These are phyloP conservation scores for Sonneratia caseolaris DNA, from an alignment of 345 rosid genomes.

Conservation along the genomic window DNA sequence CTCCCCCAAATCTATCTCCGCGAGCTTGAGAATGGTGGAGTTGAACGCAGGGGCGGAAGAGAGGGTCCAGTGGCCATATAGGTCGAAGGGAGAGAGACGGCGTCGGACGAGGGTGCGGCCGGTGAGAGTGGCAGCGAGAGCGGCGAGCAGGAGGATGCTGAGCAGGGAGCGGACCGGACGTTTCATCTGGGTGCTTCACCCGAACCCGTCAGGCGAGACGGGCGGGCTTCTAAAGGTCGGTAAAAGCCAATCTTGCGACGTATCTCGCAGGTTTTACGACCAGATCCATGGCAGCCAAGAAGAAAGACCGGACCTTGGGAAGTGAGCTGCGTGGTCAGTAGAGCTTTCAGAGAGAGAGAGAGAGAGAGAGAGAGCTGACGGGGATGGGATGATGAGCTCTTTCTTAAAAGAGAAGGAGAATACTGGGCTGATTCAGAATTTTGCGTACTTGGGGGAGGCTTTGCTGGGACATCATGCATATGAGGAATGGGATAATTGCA, in stretches of 20 bases:
- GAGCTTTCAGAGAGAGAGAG: background rate
- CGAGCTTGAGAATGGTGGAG: conserved; percentile 56
- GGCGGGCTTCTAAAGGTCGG: background rate
- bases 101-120: conserved; percentile 39
- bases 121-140: conserved; percentile 42
- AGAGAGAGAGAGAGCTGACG: no score
- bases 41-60: conserved; percentile 31
- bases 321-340: background rate
- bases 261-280: background rate
- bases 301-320: background rate
- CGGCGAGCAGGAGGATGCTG: conserved; percentile 43
- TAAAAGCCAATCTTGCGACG: background rate
- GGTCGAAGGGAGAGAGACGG: conserved; percentile 24
- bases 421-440: no score
- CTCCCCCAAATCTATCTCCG: conserved; percentile 57
- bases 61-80: conserved; percentile 11
- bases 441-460: no score
- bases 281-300: background rate
- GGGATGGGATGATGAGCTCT: no score
- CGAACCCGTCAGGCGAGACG: background rate
- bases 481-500: no score
- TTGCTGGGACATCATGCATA: background rate
- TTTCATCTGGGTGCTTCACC: conserved; percentile 36
- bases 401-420: no score
- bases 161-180: conserved; percentile 58